Evolutionary conservation across 179 eudicot genomes (phyloP).

Genomic region (Spinacia oleracea): DNA sequence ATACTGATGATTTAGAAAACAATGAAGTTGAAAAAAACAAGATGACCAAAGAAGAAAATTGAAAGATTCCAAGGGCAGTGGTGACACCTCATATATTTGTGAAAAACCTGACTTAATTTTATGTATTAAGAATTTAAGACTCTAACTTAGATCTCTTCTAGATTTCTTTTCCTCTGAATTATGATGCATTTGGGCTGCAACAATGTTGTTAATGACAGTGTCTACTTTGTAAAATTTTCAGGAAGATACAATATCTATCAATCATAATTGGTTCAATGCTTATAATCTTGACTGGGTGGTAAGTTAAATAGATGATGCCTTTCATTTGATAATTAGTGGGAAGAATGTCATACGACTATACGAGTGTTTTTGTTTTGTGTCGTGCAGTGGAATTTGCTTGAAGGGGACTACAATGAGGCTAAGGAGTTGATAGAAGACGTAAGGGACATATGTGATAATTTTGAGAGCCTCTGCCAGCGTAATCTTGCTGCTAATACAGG

Average conservation of each 20-base stretch:
- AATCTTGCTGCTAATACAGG: conserved; percentile 99
- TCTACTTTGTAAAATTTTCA: conserved; percentile 35
- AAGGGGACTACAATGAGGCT: conserved; percentile 85
- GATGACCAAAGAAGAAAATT: background rate
- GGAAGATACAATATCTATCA: conserved; percentile 95
- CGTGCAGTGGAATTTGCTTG: conserved; percentile 85
- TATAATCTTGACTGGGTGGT: conserved; percentile 94
- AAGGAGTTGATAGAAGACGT: conserved; percentile 82
- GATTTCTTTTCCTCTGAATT: background rate
- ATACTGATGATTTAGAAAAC: background rate
- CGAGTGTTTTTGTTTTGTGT: conserved; percentile 2
- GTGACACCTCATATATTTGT: background rate
- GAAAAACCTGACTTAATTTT: background rate
- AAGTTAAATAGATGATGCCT: conserved; percentile 30
- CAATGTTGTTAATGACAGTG: conserved; percentile 6
- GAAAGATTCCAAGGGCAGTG: background rate
- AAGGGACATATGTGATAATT: conserved; percentile 86
- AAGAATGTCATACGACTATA: conserved; percentile 7
- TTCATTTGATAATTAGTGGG: background rate
- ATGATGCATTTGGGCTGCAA: conserved; percentile 5
- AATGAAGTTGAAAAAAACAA: background rate
- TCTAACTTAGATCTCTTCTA: background rate
- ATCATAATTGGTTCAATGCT: conserved; percentile 98
- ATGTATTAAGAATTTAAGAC: background rate
- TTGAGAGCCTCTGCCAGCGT: conserved; percentile 93